Percentiles rank a stretch among this genome's conserved stretches.
Evolutionary conservation across 805 yeast genomes (phyloP).

Genomic region (Starmerella bombicola): DNA sequence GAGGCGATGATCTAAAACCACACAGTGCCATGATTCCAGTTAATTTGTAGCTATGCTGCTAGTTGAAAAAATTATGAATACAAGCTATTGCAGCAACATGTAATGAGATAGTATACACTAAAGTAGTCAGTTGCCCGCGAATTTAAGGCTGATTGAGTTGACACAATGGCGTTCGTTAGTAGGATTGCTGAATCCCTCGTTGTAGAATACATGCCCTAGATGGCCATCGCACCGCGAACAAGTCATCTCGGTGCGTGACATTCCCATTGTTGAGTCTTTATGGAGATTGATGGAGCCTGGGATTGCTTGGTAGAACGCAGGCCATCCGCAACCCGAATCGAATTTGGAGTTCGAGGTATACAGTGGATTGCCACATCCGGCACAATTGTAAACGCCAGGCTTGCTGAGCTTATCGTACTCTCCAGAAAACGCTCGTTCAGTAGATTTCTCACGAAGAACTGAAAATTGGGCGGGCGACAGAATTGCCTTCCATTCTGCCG

Average conservation of each 20-base stretch:
- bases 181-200: slow-evolving; percentile 83
- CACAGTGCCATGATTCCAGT: no score
- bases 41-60: no score
- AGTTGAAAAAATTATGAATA: no score
- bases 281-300: slow-evolving; percentile 60
- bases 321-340: slow-evolving; percentile 95
- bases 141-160: slow-evolving; percentile 69
- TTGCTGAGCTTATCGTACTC: slow-evolving; percentile 40
- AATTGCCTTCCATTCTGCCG: slow-evolving; percentile 67
- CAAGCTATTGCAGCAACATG: no score
- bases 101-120: no score
- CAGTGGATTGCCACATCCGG: slow-evolving; percentile 69
- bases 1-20: no score
- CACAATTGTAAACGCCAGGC: slow-evolving; percentile 67
- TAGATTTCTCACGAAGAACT: slow-evolving; percentile 61
- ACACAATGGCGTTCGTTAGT: slow-evolving; percentile 93
- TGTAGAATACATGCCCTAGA: slow-evolving; percentile 86
- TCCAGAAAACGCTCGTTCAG: slow-evolving; percentile 58
- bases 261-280: slow-evolving; percentile 56
- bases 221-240: slow-evolving; percentile 88
- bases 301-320: slow-evolving; percentile 82
- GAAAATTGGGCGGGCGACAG: slow-evolving; percentile 65
- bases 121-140: slow-evolving; percentile 27
- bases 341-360: slow-evolving; percentile 74
- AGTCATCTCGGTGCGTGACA: slow-evolving; percentile 77